These are phyloP conservation scores for Candolleomyces aberdarensis DNA, from an alignment of 768 basidiomycete species.

Conservation along the genomic window DNA sequence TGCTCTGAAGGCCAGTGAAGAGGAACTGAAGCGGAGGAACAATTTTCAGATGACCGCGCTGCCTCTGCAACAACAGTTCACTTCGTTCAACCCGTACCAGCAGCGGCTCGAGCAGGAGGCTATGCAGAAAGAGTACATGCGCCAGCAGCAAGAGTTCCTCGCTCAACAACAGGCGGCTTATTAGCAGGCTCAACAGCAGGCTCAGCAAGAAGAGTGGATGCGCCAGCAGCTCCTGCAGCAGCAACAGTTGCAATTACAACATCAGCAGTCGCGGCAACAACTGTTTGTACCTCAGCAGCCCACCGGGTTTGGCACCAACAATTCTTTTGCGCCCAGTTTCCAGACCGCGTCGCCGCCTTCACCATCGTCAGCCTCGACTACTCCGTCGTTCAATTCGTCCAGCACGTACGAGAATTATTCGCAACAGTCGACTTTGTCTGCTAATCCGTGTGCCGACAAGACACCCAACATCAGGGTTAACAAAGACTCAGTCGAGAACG, in stretches of 20 bases:
- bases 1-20: constrained; percentile 85
- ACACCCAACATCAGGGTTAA: constrained; percentile 39
- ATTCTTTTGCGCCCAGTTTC: constrained; percentile 71
- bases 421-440: constrained; percentile 38
- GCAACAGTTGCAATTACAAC: constrained; percentile 52
- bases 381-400: constrained; percentile 63
- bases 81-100: constrained; percentile 91
- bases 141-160: constrained; percentile 69
- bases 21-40: constrained; percentile 64
- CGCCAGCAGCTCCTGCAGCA: constrained; percentile 45
- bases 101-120: constrained; percentile 92
- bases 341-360: constrained; percentile 30
- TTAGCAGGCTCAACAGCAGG: constrained; percentile 51
- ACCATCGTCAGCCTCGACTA: constrained; percentile 25
- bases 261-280: constrained; percentile 40
- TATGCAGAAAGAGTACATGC: constrained; percentile 73
- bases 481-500: constrained; percentile 51
- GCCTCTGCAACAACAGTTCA: constrained; percentile 74
- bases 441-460: constrained; percentile 26
- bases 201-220: constrained; percentile 47
- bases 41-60: constrained; percentile 53
- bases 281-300: constrained; percentile 51
- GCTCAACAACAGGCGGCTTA: constrained; percentile 53
- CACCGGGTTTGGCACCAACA: constrained; percentile 90
- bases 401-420: constrained; percentile 64